Evolutionary conservation across 805 yeast genomes (phyloP).

Genomic region (Saturnispora ahearnii): DNA sequence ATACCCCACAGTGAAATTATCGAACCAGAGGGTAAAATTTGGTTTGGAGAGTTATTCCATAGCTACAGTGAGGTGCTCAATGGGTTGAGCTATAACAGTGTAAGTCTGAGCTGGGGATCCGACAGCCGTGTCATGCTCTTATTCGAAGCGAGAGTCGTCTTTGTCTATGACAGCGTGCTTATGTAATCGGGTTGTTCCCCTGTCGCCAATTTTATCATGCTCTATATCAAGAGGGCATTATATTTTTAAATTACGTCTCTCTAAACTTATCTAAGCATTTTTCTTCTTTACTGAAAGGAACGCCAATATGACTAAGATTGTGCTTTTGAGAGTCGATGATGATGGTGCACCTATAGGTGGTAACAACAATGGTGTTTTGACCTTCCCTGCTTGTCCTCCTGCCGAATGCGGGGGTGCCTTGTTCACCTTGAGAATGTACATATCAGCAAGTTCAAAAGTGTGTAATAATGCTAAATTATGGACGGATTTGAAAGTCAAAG

Average conservation of each 20-base stretch:
- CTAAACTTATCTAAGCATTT: background rate
- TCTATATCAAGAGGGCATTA: background rate
- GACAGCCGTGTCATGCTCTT: slow-evolving; percentile 18
- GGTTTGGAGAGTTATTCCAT: slow-evolving; percentile 16
- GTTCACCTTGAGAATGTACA: slow-evolving; percentile 45
- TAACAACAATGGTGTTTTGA: slow-evolving; percentile 38
- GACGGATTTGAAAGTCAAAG: slow-evolving; percentile 58
- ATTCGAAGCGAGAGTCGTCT: slow-evolving; percentile 18
- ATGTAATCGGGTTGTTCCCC: background rate
- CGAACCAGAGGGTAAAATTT: background rate
- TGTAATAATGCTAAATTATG: slow-evolving; percentile 62
- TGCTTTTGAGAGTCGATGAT: slow-evolving; percentile 38
- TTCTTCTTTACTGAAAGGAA: background rate
- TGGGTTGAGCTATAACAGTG: slow-evolving; percentile 12
- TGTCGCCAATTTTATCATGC: background rate
- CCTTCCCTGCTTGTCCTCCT: slow-evolving; percentile 39
- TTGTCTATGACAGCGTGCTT: slow-evolving; percentile 15
- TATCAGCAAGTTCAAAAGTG: slow-evolving; percentile 70
- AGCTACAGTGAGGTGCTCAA: slow-evolving; percentile 19
- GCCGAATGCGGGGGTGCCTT: slow-evolving; percentile 31
- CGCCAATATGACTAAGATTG: slow-evolving; percentile 28
- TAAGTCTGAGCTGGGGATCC: slow-evolving; percentile 19
- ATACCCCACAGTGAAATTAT: background rate
- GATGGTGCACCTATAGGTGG: slow-evolving; percentile 37
- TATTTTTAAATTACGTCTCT: background rate